phyloP scores from a whole-genome alignment of 805 yeast genomes.

The Kazachstania kunashirensis region DNA sequence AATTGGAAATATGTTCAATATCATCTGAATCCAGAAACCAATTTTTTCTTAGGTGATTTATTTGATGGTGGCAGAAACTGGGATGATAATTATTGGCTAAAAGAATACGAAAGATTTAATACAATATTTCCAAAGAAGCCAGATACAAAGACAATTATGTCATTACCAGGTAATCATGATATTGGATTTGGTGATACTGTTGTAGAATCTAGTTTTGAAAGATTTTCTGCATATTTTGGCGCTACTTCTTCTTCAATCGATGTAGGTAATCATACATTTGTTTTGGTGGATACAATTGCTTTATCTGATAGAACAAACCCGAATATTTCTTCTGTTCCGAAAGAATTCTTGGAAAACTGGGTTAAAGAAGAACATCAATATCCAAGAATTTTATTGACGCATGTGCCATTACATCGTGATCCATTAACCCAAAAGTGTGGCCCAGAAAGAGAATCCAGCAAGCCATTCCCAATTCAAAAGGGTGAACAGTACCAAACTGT shows the following conservation, averaged over 20 bases:
- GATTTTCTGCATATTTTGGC: constrained; percentile 72
- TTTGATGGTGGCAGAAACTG: constrained; percentile 94
- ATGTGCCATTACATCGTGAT: constrained; percentile 78
- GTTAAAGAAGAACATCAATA: constrained; percentile 20
- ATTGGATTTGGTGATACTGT: constrained; percentile 84
- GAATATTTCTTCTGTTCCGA: constrained; percentile 38
- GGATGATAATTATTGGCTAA: constrained; percentile 59
- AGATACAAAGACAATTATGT: constrained; percentile 35
- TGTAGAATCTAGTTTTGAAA: constrained; percentile 40
- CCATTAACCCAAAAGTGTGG: constrained; percentile 63
- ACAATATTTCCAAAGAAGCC: constrained; percentile 50
- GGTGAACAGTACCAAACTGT: constrained; percentile 91
- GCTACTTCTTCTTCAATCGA: constrained; percentile 43
- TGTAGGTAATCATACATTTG: constrained; percentile 61
- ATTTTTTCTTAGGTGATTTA: constrained; percentile 78
- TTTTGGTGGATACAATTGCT: constrained; percentile 77
- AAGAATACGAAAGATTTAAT: constrained; percentile 62
- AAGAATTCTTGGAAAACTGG: constrained; percentile 40
- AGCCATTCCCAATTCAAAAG: constrained; percentile 53
- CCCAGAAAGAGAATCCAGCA: constrained; percentile 56
- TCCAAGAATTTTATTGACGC: constrained; percentile 69
- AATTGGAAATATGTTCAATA: constrained; percentile 56
- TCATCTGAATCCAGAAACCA: constrained; percentile 60
- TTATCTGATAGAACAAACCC: constrained; percentile 49
- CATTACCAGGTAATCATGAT: constrained; percentile 91